Percentiles rank a stretch among this genome's conserved stretches.
These are phyloP conservation scores for Solanum boliviense DNA, from an alignment of 257 asterid species.

Conservation along the genomic window DNA sequence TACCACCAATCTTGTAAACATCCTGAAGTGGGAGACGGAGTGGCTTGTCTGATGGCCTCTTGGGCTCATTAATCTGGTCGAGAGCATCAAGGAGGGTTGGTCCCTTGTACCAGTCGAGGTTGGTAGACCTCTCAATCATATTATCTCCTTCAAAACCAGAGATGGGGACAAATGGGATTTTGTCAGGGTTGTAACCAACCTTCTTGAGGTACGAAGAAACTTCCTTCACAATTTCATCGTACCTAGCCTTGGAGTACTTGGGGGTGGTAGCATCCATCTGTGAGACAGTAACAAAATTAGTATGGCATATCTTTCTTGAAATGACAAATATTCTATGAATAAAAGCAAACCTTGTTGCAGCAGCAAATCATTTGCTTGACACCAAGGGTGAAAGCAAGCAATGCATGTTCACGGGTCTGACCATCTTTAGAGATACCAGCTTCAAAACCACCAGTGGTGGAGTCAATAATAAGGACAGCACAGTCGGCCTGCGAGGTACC, in stretches of 20 bases:
- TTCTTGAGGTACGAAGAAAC: not conserved
- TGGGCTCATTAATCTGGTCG: not conserved
- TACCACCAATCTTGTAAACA: conserved; percentile 1
- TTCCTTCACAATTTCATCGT: not conserved
- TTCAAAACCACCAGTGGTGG: conserved; percentile 88
- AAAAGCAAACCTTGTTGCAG: conserved; percentile 49
- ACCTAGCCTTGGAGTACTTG: not conserved
- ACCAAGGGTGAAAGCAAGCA: conserved; percentile 78
- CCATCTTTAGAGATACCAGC: conserved; percentile 88
- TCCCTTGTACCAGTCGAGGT: not conserved
- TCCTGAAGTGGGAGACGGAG: not conserved
- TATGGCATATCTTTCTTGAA: not conserved
- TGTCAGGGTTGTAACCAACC: not conserved
- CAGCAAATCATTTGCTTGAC: conserved; percentile 79
- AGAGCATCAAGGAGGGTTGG: not conserved
- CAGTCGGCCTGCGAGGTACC: conserved; percentile 89
- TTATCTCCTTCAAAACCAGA: not conserved
- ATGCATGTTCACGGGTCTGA: conserved; percentile 81
- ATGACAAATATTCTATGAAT: not conserved
- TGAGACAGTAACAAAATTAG: not conserved
- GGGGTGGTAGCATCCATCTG: conserved; percentile 2
- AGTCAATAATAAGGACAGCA: conserved; percentile 71
- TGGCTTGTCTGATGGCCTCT: not conserved
- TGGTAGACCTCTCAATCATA: not conserved
- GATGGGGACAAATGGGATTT: not conserved